phyloP scores from a whole-genome alignment of 2,329 filamentous ascomycete genomes.

The Dactylella cylindrospora region DNA sequence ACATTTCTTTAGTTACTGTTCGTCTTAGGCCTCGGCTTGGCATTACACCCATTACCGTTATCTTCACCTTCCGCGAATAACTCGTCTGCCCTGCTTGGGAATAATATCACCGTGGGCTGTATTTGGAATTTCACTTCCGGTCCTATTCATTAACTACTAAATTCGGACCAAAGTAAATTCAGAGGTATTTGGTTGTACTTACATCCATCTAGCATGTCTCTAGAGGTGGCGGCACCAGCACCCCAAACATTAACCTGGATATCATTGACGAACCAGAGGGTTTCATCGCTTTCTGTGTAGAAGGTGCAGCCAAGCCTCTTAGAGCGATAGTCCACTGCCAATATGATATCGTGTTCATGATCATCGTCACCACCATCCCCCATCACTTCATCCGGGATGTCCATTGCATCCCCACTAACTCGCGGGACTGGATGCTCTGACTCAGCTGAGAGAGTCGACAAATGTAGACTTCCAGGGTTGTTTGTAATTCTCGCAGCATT shows the following conservation, averaged over 20 bases:
- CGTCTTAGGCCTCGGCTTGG: too few species aligned
- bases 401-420: neutral
- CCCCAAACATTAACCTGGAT: slow-evolving; percentile 42
- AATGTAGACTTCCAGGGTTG: too few species aligned
- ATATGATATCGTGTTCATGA: slow-evolving; percentile 45
- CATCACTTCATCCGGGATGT: neutral
- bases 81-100: slow-evolving; percentile 61
- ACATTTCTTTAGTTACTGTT: too few species aligned
- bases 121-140: slow-evolving; percentile 63
- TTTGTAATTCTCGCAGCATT: too few species aligned
- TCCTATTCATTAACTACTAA: neutral
- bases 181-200: neutral
- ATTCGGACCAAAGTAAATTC: neutral
- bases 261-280: slow-evolving; percentile 48
- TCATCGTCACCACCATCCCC: slow-evolving; percentile 63
- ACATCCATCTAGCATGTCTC: slow-evolving; percentile 31
- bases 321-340: slow-evolving; percentile 47
- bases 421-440: neutral
- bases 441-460: neutral
- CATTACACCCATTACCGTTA: too few species aligned
- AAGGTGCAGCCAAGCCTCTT: slow-evolving; percentile 47
- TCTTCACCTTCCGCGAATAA: slow-evolving; percentile 50
- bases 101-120: slow-evolving; percentile 63
- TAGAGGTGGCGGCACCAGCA: slow-evolving; percentile 15
- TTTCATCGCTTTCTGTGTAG: slow-evolving; percentile 46